A percentile compares a stretch with the other conserved stretches of the same genome.
phyloP scores from a whole-genome alignment of 176 grass and related monocot species.

The Tillandsia leiboldiana region DNA sequence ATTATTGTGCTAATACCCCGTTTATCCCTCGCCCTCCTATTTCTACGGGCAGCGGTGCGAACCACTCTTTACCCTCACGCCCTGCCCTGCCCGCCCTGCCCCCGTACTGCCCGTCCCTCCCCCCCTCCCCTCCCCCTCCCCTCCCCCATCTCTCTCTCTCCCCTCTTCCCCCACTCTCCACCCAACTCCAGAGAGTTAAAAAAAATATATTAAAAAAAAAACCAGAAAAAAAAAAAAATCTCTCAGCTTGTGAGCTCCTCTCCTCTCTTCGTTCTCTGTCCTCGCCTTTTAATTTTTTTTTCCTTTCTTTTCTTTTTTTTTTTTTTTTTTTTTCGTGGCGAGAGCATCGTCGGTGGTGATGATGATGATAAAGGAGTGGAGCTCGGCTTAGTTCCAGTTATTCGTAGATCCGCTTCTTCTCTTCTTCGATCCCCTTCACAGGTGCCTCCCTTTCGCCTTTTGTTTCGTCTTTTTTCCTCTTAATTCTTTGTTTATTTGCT shows the following conservation, averaged over 20 bases:
- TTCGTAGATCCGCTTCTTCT: constrained; percentile 32
- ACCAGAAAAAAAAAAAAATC: too few relatives aligned
- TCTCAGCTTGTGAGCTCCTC: not conserved
- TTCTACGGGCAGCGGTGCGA: constrained; percentile 3
- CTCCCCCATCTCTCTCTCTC: not conserved
- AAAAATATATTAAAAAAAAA: not conserved
- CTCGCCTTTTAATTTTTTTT: not conserved
- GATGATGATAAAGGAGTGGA: constrained; percentile 8
- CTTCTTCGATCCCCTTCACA: constrained; percentile 7
- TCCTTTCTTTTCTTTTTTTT: too few relatives aligned
- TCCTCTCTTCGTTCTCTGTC: constrained; percentile 9
- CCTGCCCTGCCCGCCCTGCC: constrained; percentile 40
- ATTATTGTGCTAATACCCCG: constrained; percentile 6
- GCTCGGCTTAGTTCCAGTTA: constrained; percentile 21
- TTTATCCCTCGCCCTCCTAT: constrained; percentile 17
- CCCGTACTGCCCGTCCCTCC: constrained; percentile 40
- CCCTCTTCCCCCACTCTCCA: not conserved
- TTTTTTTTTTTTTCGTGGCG: too few relatives aligned
- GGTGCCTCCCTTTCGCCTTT: not conserved
- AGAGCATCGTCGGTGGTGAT: not conserved
- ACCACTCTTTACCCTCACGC: constrained; percentile 20
- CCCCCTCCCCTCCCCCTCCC: constrained; percentile 1
- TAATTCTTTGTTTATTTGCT: not conserved
- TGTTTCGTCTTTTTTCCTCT: too few relatives aligned
- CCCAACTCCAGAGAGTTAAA: constrained; percentile 13